Evolutionary conservation across 345 rosid species (phyloP).

Genomic region (rapeseed (Brassica napus)): Da-Ae NC_063434.1:9230001-9230500

Average conservation of each 20-base stretch:
- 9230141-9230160: slow-evolving; percentile 41
- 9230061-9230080: slow-evolving; percentile 53
- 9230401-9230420: slow-evolving; percentile 5
- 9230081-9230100: slow-evolving; percentile 54
- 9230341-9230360: slow-evolving; percentile 45
- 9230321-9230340: slow-evolving; percentile 47
- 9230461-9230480: slow-evolving; percentile 3
- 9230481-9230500: slow-evolving; percentile 1
- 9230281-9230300: slow-evolving; percentile 51
- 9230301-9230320: slow-evolving; percentile 44
- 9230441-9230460: background rate
- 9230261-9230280: slow-evolving; percentile 80
- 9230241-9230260: slow-evolving; percentile 72
- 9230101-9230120: slow-evolving; percentile 65
- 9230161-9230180: slow-evolving; percentile 10
- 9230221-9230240: slow-evolving; percentile 22
- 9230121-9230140: slow-evolving; percentile 63
- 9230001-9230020: slow-evolving; percentile 70
- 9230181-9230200: background rate
- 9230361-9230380: slow-evolving; percentile 80
- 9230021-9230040: slow-evolving; percentile 58
- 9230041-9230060: slow-evolving; percentile 52
- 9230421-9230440: slow-evolving; percentile 16
- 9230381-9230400: slow-evolving; percentile 96
- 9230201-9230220: slow-evolving; percentile 1